A percentile compares a stretch with the other conserved stretches of the same genome.
These are phyloP conservation scores for Geotrichum citri-aurantii DNA, from an alignment of 1,139 yeast species.

Conservation along the genomic window DNA sequence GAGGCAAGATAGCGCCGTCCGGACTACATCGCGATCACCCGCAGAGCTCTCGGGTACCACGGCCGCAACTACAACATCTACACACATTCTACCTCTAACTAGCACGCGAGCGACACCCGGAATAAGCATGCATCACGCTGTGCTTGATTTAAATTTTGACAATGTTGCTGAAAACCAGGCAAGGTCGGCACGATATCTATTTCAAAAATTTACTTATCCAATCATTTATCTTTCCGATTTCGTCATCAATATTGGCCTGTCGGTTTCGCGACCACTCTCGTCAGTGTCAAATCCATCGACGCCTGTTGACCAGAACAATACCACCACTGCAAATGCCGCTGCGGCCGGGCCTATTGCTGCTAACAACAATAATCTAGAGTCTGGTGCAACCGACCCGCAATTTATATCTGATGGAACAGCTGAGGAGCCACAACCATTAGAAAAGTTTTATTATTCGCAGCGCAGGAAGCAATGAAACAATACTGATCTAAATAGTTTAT, in stretches of 20 bases:
- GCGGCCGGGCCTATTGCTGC: neutral
- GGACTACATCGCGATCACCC: neutral
- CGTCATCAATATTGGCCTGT: conserved; percentile 13
- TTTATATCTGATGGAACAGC: neutral
- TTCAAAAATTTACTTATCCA: conserved; percentile 7
- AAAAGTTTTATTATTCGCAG: neutral
- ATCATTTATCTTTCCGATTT: conserved; percentile 15
- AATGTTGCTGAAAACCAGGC: neutral
- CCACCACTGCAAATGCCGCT: neutral
- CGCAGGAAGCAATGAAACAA: neutral
- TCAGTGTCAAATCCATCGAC: conserved; percentile 1
- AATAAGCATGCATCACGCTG: neutral
- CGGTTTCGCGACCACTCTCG: conserved; percentile 16
- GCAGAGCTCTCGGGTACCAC: neutral
- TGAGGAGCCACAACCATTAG: neutral
- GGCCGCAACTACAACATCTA: neutral
- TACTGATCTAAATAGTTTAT: neutral
- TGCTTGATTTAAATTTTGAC: conserved; percentile 1
- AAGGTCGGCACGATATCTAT: neutral
- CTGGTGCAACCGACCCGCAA: neutral
- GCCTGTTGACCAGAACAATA: neutral
- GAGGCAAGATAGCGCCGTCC: neutral
- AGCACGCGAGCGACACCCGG: neutral
- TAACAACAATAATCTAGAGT: too few species aligned
- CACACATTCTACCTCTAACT: too few species aligned